A percentile compares a stretch with the other conserved stretches of the same genome.
Conservation (phyloP, 805 yeast genomes). For the Saccharomycopsis malanga region DNA sequence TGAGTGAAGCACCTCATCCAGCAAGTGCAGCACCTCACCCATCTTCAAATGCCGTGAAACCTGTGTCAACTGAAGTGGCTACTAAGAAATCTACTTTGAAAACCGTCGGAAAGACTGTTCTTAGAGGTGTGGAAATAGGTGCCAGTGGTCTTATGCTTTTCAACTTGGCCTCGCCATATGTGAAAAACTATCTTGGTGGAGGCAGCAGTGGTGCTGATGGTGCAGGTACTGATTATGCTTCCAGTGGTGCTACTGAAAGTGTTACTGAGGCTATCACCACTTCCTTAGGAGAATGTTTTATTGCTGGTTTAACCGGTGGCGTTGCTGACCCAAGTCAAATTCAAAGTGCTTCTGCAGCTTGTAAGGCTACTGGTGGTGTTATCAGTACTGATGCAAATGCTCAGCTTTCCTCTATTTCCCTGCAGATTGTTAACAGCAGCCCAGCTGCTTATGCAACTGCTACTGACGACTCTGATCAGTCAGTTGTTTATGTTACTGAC, state of each 20-base stretch:
- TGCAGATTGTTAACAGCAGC: background rate
- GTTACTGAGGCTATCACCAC: slow-evolving; percentile 1
- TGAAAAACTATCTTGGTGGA: background rate
- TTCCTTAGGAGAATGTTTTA: slow-evolving; percentile 10
- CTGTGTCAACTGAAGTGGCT: no score
- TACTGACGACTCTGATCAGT: background rate
- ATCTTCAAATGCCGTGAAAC: no score
- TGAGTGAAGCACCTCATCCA: no score
- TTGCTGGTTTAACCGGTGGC: slow-evolving; percentile 13
- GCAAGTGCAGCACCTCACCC: no score
- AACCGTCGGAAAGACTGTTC: background rate
- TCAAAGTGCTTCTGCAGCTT: slow-evolving; percentile 6
- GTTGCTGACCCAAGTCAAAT: background rate
- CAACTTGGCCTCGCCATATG: slow-evolving; percentile 3
- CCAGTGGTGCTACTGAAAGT: slow-evolving; percentile 1
- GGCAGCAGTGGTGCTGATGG: background rate
- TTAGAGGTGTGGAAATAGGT: slow-evolving; percentile 1
- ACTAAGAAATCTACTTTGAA: background rate
- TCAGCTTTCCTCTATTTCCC: background rate
- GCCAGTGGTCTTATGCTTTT: slow-evolving; percentile 8
- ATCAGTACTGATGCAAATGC: slow-evolving; percentile 4
- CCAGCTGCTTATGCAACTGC: background rate
- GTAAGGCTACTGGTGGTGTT: slow-evolving; percentile 13
- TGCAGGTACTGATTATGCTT: background rate
- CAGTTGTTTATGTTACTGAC: slow-evolving; percentile 1